Base-by-base conservation (phyloP, 1,284 basidiomycete genomes). In the Rhodotorula sp. region DNA sequence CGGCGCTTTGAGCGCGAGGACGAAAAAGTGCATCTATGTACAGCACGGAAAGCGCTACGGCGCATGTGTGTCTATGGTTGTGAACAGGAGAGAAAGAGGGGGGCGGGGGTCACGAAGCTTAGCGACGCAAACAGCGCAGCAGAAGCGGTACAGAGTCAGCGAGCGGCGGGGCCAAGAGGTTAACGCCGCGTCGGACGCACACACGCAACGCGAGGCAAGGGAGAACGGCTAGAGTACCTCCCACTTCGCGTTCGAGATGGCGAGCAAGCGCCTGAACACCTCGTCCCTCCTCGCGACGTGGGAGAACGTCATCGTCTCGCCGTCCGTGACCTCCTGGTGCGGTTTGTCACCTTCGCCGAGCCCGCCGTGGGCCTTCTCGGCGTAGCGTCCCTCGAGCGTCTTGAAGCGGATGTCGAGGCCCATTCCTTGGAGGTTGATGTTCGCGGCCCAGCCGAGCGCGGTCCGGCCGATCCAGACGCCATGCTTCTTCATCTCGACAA, bases 401-500 rank as follows among this genome's bases (percentile, higher is more conserved):
- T 74, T 73, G 55, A 73, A 72, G 24, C 71, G 61, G n/a, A 68
- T 28, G 26, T 71, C 75, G 62, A 82, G 62, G 24, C 81, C 81
- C 57, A 81, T 78, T 18, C 78, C 78, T 69, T 82, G 80, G 54
- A 82, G 74, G 28, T 79, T 69, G 62, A 70, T 65, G 26, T 47
- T 79, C 11, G 80, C 80, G 8, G 78, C 80, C 79, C 80, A 81
- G 0, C 81, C 82, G 18, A 82, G 78, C 1, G 80, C 80, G 20
- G 81, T 76, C 18, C 82, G 79, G 7, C 80, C 76, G 71, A 82
- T 79, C 28, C 79, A 78, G 24, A 83, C 79, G 53, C 80, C 74
- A 40, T 76, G 77, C 78, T 82, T 82, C 75, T 81, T 81, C 62
- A 81, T 72, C 70, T 82, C 81, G 61, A 81, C 80, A 51, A 82